These are phyloP conservation scores for Fusarium cicatricum DNA, from an alignment of 2,329 filamentous ascomycete genomes.

Conservation along the genomic window DNA sequence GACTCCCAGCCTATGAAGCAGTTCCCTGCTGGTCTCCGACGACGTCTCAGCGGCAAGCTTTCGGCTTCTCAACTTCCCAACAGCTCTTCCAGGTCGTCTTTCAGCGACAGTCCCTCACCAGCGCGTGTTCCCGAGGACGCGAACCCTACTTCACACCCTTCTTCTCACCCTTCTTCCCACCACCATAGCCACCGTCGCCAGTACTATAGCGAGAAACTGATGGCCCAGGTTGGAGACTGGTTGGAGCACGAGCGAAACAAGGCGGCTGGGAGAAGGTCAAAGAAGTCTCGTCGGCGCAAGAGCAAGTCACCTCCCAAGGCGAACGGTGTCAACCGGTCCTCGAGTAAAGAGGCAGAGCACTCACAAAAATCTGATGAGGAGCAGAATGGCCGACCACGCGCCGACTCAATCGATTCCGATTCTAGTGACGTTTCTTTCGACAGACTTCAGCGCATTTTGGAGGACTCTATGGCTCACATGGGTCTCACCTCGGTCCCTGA, in stretches of 20 bases:
- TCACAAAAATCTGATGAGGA: slow-evolving; percentile 34
- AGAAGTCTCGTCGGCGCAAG: slow-evolving; percentile 51
- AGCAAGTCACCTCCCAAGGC: slow-evolving; percentile 49
- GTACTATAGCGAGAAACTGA: slow-evolving; percentile 63
- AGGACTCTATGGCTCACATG: slow-evolving; percentile 67
- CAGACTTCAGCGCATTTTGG: slow-evolving; percentile 80
- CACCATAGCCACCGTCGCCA: slow-evolving; percentile 47
- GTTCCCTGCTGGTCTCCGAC: slow-evolving; percentile 45
- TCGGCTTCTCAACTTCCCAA: slow-evolving; percentile 41
- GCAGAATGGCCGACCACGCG: slow-evolving; percentile 45
- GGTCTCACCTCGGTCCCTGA: slow-evolving; percentile 58
- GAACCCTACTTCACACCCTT: slow-evolving; percentile 25
- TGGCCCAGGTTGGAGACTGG: slow-evolving; percentile 84
- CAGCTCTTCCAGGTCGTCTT: slow-evolving; percentile 56
- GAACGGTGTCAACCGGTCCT: slow-evolving; percentile 13
- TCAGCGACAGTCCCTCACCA: slow-evolving; percentile 46
- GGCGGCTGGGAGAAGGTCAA: slow-evolving; percentile 59
- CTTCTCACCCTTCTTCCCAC: slow-evolving; percentile 22
- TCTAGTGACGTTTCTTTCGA: slow-evolving; percentile 79
- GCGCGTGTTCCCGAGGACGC: slow-evolving; percentile 43
- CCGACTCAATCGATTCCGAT: slow-evolving; percentile 69
- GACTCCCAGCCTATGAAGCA: slow-evolving; percentile 44
- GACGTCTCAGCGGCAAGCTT: slow-evolving; percentile 47
- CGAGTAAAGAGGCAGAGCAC: slow-evolving; percentile 13
- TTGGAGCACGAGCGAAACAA: slow-evolving; percentile 78